Percentiles rank a stretch among this genome's conserved stretches.
These are phyloP conservation scores for Gynandropsis gynandra DNA, from an alignment of 345 rosid genomes.

Conservation along the genomic window DNA sequence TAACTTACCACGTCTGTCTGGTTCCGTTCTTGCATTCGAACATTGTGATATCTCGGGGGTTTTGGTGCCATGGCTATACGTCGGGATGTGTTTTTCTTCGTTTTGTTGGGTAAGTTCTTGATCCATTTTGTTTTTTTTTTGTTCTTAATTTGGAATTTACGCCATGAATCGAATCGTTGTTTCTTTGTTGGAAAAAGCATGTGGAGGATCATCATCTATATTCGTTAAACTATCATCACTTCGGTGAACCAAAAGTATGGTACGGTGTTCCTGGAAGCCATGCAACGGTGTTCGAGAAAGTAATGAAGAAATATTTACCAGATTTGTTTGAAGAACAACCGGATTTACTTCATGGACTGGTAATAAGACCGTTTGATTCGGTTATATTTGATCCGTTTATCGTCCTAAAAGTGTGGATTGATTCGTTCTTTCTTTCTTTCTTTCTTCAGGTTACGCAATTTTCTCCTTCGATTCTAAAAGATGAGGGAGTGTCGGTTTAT, in stretches of 20 bases:
- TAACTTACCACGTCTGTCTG: slow-evolving; percentile 86
- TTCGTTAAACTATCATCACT: slow-evolving; percentile 80
- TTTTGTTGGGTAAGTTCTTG: slow-evolving; percentile 79
- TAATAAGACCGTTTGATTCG: slow-evolving; percentile 13
- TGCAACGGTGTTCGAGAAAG: slow-evolving; percentile 66
- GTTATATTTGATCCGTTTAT: not conserved
- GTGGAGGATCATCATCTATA: slow-evolving; percentile 96
- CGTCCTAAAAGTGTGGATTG: not conserved
- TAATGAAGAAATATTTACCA: slow-evolving; percentile 71
- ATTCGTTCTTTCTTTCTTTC: not conserved
- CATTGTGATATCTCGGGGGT: slow-evolving; percentile 93
- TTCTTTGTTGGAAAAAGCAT: slow-evolving; percentile 37
- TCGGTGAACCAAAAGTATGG: slow-evolving; percentile 89
- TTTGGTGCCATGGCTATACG: slow-evolving; percentile 90
- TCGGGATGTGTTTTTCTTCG: slow-evolving; percentile 96
- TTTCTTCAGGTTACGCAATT: slow-evolving; percentile 78
- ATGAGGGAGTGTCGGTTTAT: slow-evolving; percentile 73
- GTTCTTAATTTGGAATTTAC: not conserved
- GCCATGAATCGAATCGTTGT: not conserved
- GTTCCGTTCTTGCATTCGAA: slow-evolving; percentile 85
- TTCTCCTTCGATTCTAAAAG: slow-evolving; percentile 82
- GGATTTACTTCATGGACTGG: slow-evolving; percentile 79
- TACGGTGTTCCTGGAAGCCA: slow-evolving; percentile 86
- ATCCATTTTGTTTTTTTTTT: not conserved
- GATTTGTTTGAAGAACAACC: slow-evolving; percentile 89